Evolutionary conservation across 2,329 filamentous ascomycete genomes (phyloP), one percentile per base, ranked within the genome.

Genomic region (Sporothrix inflata): DNA sequence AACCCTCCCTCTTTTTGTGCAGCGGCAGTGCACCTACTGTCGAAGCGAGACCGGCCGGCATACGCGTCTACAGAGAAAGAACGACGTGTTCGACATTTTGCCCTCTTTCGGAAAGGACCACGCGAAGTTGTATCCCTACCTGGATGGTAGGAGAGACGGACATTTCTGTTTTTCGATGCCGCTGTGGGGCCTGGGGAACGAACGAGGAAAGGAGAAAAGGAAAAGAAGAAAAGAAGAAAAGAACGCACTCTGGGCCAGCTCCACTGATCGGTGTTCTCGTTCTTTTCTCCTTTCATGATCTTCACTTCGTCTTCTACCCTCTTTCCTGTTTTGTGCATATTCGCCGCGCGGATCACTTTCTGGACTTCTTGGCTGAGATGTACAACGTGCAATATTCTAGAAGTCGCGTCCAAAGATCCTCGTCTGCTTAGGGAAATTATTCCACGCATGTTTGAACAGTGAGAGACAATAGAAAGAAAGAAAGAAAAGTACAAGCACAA

Each of bases 251-350:
- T 3, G 21, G 12, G 5, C 53, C 12, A 30, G 14, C 57, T 21
- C 57, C 34, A 21, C 57, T 61, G n/a, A 40, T 63, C 60, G n/a
- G n/a, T 24, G 11, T 9, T 19, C 60, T 16, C 5, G 24, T n/a
- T 8, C 3, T 42, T 42, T 42, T 42, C 9, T 42, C 40, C 40
- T 42, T 42, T 51, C 47, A 4, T 21, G 47, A 47, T 21, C 57
- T 30, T 21, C 34, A 16, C 34, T 1, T 19, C 34, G 4, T 38
- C 57, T 45, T 45, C 21, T 65, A 27, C 27, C 40, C 60, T 65
- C 60, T 65, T 65, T 65, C 60, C 60, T 65, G 11, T 65, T 65
- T 65, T 27, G 60, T 65, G 4, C 38, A 45, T 45, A 65, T 19
- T 45, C 38, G 45, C 38, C 38, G 38, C 21, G 38, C 38, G 38